A percentile compares a stretch with the other conserved stretches of the same genome.
phyloP scores from a whole-genome alignment of 805 yeast genomes.

The Candida yuanshanica region DNA sequence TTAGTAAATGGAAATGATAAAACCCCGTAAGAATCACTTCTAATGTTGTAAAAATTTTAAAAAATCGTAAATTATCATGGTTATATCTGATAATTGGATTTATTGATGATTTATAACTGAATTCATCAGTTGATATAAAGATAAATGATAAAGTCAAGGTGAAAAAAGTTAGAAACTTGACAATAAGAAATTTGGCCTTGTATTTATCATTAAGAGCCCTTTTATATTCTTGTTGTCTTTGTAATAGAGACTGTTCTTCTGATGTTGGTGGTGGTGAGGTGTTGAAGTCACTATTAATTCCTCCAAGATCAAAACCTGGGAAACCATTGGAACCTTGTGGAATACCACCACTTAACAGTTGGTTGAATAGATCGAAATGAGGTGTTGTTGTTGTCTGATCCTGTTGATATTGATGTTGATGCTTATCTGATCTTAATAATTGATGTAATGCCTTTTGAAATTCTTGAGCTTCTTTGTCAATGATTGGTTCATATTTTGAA shows the following conservation, averaged over 20 bases:
- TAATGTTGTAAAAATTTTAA: conserved; percentile 13
- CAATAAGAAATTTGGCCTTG: conserved; percentile 19
- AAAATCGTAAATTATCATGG: conserved; percentile 8
- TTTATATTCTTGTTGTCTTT: conserved; percentile 9
- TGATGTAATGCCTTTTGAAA: conserved; percentile 19
- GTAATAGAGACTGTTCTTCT: background rate
- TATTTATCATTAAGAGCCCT: conserved; percentile 17
- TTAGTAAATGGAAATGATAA: conserved; percentile 12
- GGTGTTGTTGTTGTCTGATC: conserved; percentile 14
- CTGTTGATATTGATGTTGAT: conserved; percentile 6
- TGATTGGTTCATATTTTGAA: conserved; percentile 1
- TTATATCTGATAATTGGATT: conserved; percentile 8
- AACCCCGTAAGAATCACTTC: conserved; percentile 17
- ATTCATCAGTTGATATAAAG: conserved; percentile 1
- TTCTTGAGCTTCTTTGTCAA: conserved; percentile 10
- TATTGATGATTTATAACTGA: conserved; percentile 10
- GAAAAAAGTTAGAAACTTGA: conserved; percentile 6
- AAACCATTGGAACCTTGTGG: background rate
- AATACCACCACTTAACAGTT: conserved; percentile 7
- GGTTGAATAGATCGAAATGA: conserved; percentile 9
- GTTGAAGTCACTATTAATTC: background rate
- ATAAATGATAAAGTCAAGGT: conserved; percentile 9
- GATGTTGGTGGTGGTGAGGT: background rate
- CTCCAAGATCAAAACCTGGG: background rate
- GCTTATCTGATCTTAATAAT: conserved; percentile 12